Evolutionary conservation across 2,329 filamentous ascomycete genomes (phyloP), one percentile per base, ranked within the genome.

Genomic region (Blastomyces percursus): DNA sequence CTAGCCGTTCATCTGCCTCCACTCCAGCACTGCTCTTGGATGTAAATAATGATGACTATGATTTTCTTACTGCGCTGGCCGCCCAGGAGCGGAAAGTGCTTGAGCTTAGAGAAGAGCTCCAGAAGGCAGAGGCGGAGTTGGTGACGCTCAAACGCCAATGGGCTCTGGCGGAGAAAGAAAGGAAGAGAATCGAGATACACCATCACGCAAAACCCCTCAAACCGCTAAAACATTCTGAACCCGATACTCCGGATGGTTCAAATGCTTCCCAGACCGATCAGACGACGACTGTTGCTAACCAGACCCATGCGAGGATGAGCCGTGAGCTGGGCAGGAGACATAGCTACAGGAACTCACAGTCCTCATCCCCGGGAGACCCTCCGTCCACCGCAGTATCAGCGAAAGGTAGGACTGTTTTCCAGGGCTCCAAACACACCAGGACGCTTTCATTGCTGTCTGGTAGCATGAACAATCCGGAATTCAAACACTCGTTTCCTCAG

Each of bases 41-140:
- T 16, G 64, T 70, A 21, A 75, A 78, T 46, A 84, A 87, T 65
- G 79, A 66, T n/a, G 57, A 84, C 60, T 83, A 82, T 69, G 81
- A 86, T 59, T 89, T 96, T 70, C 86, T 99, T 67, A 92, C 91
- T 65, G 89, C 92, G 63, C 88, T 99, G 69, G 94, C 94, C 54
- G 87, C 90, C 16, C 92, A 97, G 76, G 94, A 99, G 77, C 84
- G 94, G 63, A 86, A 86, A 67, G 93, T 99, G 1, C 78, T 99
- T 63, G 94, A 97, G 76, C 79, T 99, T 60, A 88, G 87, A 64
- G 94, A 99, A 74, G 93, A 97, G 74, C 80, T 99, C n/a, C 78
- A 80, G 30, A 87, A 86, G 64, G 93, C 94, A 6, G 93, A 99
- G 73, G 77, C 79, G 14, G 89, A 96, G 56, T 79, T 99, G 50